Percentiles rank a stretch among this genome's conserved stretches.
phyloP scores from a whole-genome alignment of 2,329 filamentous ascomycete genomes.

The Phialocephala sp. region DNA sequence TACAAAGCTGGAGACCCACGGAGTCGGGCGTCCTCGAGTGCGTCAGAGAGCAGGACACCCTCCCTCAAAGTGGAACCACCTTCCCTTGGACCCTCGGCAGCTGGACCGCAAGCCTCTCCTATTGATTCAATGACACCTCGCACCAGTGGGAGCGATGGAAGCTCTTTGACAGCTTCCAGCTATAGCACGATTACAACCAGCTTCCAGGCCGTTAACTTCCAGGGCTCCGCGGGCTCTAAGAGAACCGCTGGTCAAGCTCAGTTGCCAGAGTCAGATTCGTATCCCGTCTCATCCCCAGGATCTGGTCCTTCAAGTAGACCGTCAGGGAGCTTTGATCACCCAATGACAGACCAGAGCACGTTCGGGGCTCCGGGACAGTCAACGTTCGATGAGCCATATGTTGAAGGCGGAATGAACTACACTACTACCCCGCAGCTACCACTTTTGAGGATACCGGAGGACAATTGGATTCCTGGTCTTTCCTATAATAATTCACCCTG shows the following conservation, averaged over 20 bases:
- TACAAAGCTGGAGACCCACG: conserved; percentile 39
- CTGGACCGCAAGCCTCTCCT: conserved; percentile 28
- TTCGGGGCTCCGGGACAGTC: conserved; percentile 25
- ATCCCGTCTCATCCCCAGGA: conserved; percentile 32
- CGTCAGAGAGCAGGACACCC: conserved; percentile 32
- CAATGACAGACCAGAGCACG: conserved; percentile 24
- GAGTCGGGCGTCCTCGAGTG: conserved; percentile 39
- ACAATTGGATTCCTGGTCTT: conserved; percentile 36
- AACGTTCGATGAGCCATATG: conserved; percentile 29
- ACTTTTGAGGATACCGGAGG: conserved; percentile 40
- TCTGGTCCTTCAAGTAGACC: conserved; percentile 21
- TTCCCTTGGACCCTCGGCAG: conserved; percentile 10
- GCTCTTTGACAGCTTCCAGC: conserved; percentile 33
- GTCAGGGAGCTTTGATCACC: conserved; percentile 25
- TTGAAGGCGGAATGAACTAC: conserved; percentile 26
- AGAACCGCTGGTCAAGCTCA: conserved; percentile 33
- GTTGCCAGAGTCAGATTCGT: conserved; percentile 31
- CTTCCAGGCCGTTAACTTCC: conserved; percentile 36
- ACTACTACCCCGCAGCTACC: conserved; percentile 33
- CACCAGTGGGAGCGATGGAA: conserved; percentile 33
- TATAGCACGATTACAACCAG: conserved; percentile 32
- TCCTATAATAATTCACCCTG: conserved; percentile 41
- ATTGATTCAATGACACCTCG: conserved; percentile 35
- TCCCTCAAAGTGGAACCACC: conserved; percentile 33
- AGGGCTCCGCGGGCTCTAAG: conserved; percentile 25